Conservation (phyloP, 2,329 filamentous ascomycete species). For the Penicillium brevicompactum region DNA sequence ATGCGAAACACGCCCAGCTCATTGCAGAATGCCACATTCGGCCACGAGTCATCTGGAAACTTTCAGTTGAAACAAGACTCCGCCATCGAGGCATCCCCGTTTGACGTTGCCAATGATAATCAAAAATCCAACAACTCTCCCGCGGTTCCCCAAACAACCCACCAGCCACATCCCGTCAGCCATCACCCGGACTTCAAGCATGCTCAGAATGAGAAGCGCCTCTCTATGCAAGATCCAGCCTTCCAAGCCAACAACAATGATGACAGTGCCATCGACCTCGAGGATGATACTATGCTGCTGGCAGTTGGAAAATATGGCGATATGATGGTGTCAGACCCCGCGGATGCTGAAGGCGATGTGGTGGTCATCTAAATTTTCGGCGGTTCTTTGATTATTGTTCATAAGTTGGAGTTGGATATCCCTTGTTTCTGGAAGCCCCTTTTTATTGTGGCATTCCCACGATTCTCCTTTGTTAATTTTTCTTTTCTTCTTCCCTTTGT, state of each 20-base stretch:
- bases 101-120: conserved; percentile 18
- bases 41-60: conserved; percentile 24
- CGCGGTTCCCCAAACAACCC: conserved; percentile 17
- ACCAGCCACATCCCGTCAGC: conserved; percentile 17
- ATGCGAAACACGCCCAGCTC: conserved; percentile 57
- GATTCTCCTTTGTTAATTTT: conserved; percentile 19
- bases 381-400: conserved; percentile 23
- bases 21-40: conserved; percentile 30
- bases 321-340: conserved; percentile 49
- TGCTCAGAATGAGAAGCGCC: conserved; percentile 40
- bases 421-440: conserved; percentile 25
- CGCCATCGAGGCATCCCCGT: conserved; percentile 18
- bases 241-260: conserved; percentile 54
- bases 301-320: conserved; percentile 48
- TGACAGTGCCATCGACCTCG: conserved; percentile 74
- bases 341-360: conserved; percentile 49
- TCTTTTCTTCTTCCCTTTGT: conserved; percentile 19
- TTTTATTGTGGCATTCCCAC: conserved; percentile 20
- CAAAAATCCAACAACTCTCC: conserved; percentile 24
- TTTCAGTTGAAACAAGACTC: conserved; percentile 26
- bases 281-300: conserved; percentile 46
- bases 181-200: conserved; percentile 26
- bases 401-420: conserved; percentile 35
- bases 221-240: conserved; percentile 46
- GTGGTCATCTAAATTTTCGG: conserved; percentile 44